Conservation (phyloP, 2,329 filamentous ascomycete genomes). For the Neocatenulostroma microsporum region DNA sequence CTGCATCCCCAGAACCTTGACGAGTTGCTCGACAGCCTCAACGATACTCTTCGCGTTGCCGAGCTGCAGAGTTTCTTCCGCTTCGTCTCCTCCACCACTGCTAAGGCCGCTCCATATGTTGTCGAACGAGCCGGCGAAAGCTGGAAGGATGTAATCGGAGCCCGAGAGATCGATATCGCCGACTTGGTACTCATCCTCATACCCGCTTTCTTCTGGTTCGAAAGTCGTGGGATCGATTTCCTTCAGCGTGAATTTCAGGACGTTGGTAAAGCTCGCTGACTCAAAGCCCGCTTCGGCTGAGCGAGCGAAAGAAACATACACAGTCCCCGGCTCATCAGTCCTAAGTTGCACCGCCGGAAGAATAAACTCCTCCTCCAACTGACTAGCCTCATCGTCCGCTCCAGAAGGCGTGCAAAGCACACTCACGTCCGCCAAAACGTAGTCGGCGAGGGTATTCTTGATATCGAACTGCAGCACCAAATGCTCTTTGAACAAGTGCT, state of each 20-base stretch:
- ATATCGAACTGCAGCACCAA: conserved; percentile 94
- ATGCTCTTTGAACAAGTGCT: conserved; percentile 97
- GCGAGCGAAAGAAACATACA: conserved; percentile 94
- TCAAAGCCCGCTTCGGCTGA: conserved; percentile 66
- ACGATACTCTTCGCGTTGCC: conserved; percentile 84
- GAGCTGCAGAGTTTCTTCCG: conserved; percentile 83
- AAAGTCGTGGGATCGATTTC: conserved; percentile 93
- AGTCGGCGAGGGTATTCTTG: conserved; percentile 92
- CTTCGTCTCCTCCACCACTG: conserved; percentile 71
- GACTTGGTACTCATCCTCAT: conserved; percentile 97
- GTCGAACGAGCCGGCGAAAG: conserved; percentile 90
- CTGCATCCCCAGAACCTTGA: conserved; percentile 80
- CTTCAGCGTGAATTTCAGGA: conserved; percentile 94
- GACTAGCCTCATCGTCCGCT: conserved; percentile 77
- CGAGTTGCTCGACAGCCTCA: conserved; percentile 90
- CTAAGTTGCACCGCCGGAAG: conserved; percentile 75
- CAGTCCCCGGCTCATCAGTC: conserved; percentile 80
- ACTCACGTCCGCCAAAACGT: conserved; percentile 81
- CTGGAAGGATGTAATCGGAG: conserved; percentile 87
- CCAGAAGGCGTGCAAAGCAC: conserved; percentile 72
- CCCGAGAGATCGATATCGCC: conserved; percentile 86
- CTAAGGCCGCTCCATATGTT: conserved; percentile 78
- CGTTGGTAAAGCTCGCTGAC: conserved; percentile 75
- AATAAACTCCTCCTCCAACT: conserved; percentile 69
- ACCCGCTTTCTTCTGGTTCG: conserved; percentile 84